phyloP scores from a whole-genome alignment of 129 eudicot genomes.

The Mikania micrantha region DNA sequence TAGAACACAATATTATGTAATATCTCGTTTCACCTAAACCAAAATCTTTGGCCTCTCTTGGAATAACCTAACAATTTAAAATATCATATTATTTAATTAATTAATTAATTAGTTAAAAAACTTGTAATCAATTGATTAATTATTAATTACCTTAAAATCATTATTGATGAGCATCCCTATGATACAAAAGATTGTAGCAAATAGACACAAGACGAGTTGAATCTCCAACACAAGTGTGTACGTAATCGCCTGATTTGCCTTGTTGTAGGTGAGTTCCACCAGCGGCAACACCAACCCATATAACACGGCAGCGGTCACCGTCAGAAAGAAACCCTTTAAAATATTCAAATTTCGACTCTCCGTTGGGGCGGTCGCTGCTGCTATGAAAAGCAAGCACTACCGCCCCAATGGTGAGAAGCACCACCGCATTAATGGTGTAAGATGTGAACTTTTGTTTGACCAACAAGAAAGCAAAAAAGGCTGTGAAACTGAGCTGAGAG shows the following conservation, averaged over 20 bases:
- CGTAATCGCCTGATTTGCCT: slow-evolving; percentile 31
- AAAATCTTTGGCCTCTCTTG: slow-evolving; percentile 30
- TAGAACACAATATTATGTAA: slow-evolving; percentile 25
- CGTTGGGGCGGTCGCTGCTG: slow-evolving; percentile 34
- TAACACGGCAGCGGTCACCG: slow-evolving; percentile 26
- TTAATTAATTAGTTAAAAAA: too few relatives aligned
- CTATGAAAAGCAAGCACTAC: slow-evolving; percentile 36
- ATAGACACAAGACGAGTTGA: slow-evolving; percentile 31
- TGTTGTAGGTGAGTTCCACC: slow-evolving; percentile 32
- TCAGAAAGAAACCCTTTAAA: slow-evolving; percentile 27
- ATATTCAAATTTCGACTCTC: slow-evolving; percentile 32
- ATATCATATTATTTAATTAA: too few relatives aligned
- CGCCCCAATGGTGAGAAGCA: slow-evolving; percentile 32
- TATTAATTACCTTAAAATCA: slow-evolving; percentile 32
- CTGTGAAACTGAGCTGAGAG: slow-evolving; percentile 44
- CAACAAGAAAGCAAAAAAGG: slow-evolving; percentile 22
- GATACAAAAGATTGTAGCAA: slow-evolving; percentile 31
- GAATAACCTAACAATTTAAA: slow-evolving; percentile 29
- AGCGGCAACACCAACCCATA: slow-evolving; percentile 30
- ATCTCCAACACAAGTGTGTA: slow-evolving; percentile 47
- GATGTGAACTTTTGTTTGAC: slow-evolving; percentile 40
- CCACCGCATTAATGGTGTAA: slow-evolving; percentile 29
- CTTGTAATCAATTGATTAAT: too few relatives aligned
- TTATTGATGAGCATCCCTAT: slow-evolving; percentile 34
- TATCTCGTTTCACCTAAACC: slow-evolving; percentile 29